These are phyloP conservation scores for Cetradonia linearis DNA, from an alignment of 495 filamentous ascomycete genomes.

Conservation along the genomic window DNA sequence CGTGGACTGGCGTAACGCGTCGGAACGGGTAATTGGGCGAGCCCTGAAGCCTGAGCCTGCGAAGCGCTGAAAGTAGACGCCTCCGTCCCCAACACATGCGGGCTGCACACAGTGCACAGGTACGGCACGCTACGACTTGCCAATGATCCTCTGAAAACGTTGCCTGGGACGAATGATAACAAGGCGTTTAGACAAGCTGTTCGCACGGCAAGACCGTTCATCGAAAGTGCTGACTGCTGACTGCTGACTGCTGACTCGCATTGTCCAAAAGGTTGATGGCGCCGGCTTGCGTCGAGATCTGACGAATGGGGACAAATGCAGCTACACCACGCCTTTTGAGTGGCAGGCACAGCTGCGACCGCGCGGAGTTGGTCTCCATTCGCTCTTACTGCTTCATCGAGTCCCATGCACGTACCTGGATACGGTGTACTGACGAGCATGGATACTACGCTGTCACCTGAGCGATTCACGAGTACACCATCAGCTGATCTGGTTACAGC, in stretches of 20 bases:
- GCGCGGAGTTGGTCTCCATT: slow-evolving; percentile 15
- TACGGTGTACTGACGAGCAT: slow-evolving; percentile 1
- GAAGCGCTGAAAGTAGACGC: slow-evolving; percentile 19
- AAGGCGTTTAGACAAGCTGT: slow-evolving; percentile 20
- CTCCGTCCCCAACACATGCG: slow-evolving; percentile 17
- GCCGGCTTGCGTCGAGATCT: slow-evolving; percentile 10
- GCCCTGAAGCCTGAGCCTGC: slow-evolving; percentile 17
- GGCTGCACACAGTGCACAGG: slow-evolving; percentile 8
- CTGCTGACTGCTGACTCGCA: too few relatives aligned
- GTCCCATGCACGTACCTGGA: slow-evolving; percentile 9
- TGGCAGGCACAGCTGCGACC: slow-evolving; percentile 15
- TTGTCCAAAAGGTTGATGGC: background rate
- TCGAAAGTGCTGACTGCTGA: slow-evolving; percentile 2
- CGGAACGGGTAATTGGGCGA: slow-evolving; percentile 18
- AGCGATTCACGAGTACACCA: background rate
- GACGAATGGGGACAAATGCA: slow-evolving; percentile 17
- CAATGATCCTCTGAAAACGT: slow-evolving; percentile 6
- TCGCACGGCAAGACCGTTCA: slow-evolving; percentile 5
- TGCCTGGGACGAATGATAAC: slow-evolving; percentile 19
- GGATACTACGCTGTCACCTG: background rate
- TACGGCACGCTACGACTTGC: slow-evolving; percentile 14
- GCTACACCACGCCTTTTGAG: slow-evolving; percentile 16
- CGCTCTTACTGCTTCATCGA: slow-evolving; percentile 5
- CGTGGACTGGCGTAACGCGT: slow-evolving; percentile 18
- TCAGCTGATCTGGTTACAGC: slow-evolving; percentile 6